A percentile compares a stretch with the other conserved stretches of the same genome.
Conservation (phyloP, 2,329 filamentous ascomycete species). For the Scedosporium apiospermum region DNA sequence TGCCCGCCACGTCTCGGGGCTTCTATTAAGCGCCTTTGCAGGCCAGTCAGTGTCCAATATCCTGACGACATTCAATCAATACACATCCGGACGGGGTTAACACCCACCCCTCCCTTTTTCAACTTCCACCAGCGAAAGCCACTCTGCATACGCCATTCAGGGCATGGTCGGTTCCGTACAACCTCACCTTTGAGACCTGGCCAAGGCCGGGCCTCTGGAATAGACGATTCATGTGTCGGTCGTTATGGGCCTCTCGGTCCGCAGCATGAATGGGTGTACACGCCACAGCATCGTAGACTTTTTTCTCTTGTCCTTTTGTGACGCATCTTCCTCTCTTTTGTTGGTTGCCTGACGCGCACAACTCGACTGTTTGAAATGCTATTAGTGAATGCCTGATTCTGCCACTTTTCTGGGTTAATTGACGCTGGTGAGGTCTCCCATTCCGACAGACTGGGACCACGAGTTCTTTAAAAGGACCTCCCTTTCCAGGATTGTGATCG, state of each 20-base stretch:
- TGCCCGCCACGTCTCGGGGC: neutral
- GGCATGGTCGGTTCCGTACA: neutral
- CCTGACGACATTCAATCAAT: neutral
- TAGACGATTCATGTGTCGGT: neutral
- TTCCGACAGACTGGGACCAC: too few relatives aligned
- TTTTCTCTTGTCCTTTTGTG: neutral
- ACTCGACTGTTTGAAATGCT: neutral
- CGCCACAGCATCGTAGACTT: neutral
- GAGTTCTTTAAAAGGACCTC: too few relatives aligned
- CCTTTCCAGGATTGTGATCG: too few relatives aligned
- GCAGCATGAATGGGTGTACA: neutral
- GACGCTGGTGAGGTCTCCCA: too few relatives aligned
- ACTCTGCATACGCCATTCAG: neutral
- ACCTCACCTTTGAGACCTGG: neutral
- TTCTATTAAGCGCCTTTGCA: neutral
- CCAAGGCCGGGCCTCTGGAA: neutral
- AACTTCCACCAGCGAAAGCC: neutral
- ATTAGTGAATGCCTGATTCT: neutral
- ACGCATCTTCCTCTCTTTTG: neutral
- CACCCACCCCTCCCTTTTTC: too few relatives aligned
- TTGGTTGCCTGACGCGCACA: neutral
- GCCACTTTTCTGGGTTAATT: too few relatives aligned
- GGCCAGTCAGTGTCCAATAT: neutral
- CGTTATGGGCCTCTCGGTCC: neutral
- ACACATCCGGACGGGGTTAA: neutral